Evolutionary conservation across 148 eudicot species (phyloP).

Genomic region (Rhododendron kiyosumense): DNA sequence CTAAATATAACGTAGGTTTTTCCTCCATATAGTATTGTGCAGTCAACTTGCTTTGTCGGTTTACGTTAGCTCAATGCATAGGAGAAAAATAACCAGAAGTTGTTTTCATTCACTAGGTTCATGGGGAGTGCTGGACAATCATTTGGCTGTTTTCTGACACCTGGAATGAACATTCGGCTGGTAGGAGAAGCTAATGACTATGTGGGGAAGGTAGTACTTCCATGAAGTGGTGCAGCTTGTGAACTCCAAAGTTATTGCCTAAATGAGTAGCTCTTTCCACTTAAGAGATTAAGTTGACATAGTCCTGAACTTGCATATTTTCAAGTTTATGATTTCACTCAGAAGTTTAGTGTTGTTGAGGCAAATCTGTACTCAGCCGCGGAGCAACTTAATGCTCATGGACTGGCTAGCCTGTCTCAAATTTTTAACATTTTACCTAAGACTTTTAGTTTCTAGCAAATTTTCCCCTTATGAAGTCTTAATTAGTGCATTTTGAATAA

Average conservation of each 20-base stretch:
- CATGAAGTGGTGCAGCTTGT: background rate
- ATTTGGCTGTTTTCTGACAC: constrained; percentile 84
- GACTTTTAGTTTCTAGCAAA: background rate
- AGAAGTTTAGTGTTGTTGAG: background rate
- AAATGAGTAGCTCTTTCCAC: background rate
- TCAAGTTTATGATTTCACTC: background rate
- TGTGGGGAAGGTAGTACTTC: constrained; percentile 75
- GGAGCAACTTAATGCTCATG: background rate
- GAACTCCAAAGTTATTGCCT: background rate
- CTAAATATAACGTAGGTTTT: constrained; percentile 75
- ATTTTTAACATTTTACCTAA: background rate
- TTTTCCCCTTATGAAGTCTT: background rate
- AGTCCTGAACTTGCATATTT: background rate
- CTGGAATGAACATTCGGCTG: constrained; percentile 96
- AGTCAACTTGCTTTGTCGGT: background rate
- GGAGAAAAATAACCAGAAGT: background rate
- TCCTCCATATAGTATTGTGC: background rate
- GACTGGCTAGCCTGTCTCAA: background rate
- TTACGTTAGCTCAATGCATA: background rate
- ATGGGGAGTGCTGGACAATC: constrained; percentile 98
- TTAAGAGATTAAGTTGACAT: background rate
- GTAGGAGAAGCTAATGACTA: constrained; percentile 98
- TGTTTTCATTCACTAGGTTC: constrained; percentile 42
- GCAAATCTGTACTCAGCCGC: background rate
- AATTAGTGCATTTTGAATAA: background rate